phyloP scores from a whole-genome alignment of 1,139 yeast species.

The Geotrichum cucujoidarum region DNA sequence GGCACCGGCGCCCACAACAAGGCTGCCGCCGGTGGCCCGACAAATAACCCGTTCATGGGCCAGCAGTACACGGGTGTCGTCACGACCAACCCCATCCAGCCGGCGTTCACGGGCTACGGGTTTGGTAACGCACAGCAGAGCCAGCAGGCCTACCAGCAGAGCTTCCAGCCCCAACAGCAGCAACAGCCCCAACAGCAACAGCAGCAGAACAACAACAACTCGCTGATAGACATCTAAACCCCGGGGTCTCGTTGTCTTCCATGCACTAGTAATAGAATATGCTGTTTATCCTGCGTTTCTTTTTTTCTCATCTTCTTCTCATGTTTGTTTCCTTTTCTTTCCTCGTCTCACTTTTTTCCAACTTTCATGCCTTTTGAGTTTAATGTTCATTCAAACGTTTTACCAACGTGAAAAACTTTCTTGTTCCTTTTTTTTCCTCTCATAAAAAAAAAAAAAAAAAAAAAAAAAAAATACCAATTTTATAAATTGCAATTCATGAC shows the following conservation, averaged over 20 bases:
- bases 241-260: neutral
- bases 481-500: too few species aligned
- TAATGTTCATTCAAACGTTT: neutral
- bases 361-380: neutral
- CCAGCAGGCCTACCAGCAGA: conserved; percentile 33
- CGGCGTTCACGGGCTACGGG: conserved; percentile 85
- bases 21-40: conserved; percentile 24
- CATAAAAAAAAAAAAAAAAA: too few species aligned
- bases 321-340: neutral
- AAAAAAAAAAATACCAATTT: too few species aligned
- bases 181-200: conserved; percentile 13
- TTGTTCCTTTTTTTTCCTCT: too few species aligned
- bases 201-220: conserved; percentile 21
- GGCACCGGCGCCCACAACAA: conserved; percentile 62
- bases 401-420: neutral
- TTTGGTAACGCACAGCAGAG: conserved; percentile 64
- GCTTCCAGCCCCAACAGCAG: conserved; percentile 23
- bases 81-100: conserved; percentile 49
- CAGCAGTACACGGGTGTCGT: conserved; percentile 75
- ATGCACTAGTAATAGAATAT: neutral
- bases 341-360: neutral
- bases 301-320: neutral
- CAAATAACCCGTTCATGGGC: conserved; percentile 56
- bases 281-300: neutral
- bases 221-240: conserved; percentile 31